These are phyloP conservation scores for Domatiomyces catenatus DNA, from an alignment of 2,329 filamentous ascomycete species.

Conservation along the genomic window DNA sequence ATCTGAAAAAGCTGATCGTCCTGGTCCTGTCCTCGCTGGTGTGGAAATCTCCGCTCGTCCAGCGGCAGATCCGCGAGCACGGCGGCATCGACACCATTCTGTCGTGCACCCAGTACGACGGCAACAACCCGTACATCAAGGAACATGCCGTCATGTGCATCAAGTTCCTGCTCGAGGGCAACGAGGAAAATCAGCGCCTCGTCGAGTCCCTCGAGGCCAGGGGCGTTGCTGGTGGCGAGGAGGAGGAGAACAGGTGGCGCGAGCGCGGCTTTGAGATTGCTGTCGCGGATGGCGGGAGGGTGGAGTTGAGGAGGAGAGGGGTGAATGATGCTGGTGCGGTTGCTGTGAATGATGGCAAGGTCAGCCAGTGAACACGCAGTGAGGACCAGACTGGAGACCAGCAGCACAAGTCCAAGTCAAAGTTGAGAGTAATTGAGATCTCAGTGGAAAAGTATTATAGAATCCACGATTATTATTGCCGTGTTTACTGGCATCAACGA, in stretches of 20 bases:
- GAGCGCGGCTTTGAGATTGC: conserved; percentile 30
- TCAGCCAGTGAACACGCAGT: no score
- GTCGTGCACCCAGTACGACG: conserved; percentile 80
- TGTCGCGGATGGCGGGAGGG: conserved; percentile 28
- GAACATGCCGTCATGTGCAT: conserved; percentile 79
- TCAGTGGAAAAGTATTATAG: no score
- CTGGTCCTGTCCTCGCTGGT: conserved; percentile 78
- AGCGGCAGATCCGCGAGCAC: conserved; percentile 71
- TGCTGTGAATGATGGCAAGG: no score
- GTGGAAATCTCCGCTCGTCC: conserved; percentile 71
- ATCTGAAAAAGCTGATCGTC: conserved; percentile 84
- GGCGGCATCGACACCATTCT: conserved; percentile 77
- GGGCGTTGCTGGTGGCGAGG: conserved; percentile 24
- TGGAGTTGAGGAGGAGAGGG: conserved; percentile 1
- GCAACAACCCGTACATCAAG: conserved; percentile 85
- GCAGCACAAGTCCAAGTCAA: no score
- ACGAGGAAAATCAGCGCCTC: conserved; percentile 38
- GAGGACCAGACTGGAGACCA: no score
- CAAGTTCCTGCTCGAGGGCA: conserved; percentile 49
- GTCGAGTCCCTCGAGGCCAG: conserved; percentile 34
- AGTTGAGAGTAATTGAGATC: no score
- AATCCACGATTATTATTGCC: no score
- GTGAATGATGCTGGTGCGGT: background rate
- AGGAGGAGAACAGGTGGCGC: conserved; percentile 25
- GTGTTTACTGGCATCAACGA: no score